phyloP scores from a whole-genome alignment of 495 filamentous ascomycete species.

The Xylaria scruposa region DNA sequence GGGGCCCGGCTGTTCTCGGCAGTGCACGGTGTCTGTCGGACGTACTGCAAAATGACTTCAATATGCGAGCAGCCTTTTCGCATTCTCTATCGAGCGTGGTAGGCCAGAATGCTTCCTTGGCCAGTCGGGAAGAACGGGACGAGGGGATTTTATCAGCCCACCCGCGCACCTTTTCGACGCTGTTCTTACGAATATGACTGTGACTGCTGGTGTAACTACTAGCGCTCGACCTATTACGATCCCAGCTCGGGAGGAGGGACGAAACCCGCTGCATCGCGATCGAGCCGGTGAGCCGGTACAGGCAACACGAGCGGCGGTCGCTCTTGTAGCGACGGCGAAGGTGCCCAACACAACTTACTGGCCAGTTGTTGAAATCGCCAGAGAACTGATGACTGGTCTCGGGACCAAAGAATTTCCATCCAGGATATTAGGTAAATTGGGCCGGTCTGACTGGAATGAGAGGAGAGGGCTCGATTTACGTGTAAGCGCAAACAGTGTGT shows the following conservation, averaged over 20 bases:
- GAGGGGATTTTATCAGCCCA: constrained; percentile 55
- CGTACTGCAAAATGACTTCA: constrained; percentile 80
- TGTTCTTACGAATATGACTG: constrained; percentile 30
- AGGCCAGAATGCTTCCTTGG: constrained; percentile 77
- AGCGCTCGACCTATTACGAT: constrained; percentile 47
- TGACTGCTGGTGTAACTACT: constrained; percentile 22
- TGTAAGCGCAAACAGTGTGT: neutral
- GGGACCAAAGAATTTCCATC: constrained; percentile 12
- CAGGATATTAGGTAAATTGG: constrained; percentile 10
- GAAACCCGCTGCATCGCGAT: constrained; percentile 59
- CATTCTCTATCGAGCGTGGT: constrained; percentile 80
- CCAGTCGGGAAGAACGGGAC: constrained; percentile 41
- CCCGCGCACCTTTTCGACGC: constrained; percentile 52
- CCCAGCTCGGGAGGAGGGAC: constrained; percentile 57
- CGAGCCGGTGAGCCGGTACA: constrained; percentile 6
- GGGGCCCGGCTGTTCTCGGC: neutral
- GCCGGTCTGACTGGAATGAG: constrained; percentile 14
- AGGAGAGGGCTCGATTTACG: constrained; percentile 12
- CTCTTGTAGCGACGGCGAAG: constrained; percentile 3
- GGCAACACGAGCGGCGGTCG: constrained; percentile 22
- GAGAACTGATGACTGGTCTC: constrained; percentile 2
- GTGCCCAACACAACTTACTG: neutral
- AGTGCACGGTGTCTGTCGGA: constrained; percentile 24
- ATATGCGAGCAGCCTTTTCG: constrained; percentile 85
- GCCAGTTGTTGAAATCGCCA: neutral